Percentiles rank a stretch among this genome's conserved stretches.
Conservation (phyloP, 768 basidiomycete genomes). For the Mycena sanguinolenta region DNA sequence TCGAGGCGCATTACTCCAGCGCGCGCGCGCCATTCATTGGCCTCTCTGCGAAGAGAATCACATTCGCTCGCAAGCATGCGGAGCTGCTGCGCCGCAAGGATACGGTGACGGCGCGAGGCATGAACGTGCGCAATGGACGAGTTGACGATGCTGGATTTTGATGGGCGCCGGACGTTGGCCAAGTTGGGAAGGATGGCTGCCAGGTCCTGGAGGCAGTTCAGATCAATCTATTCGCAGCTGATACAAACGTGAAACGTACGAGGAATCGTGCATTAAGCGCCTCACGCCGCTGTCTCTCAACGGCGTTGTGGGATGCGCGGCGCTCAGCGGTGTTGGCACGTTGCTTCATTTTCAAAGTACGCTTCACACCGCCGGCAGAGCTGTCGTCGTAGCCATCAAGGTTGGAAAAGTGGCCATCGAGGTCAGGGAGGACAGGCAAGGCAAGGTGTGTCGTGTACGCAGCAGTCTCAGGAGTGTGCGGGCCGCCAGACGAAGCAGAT, state of each 20-base stretch:
- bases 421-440: slow-evolving; percentile 35
- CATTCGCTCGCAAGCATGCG: slow-evolving; percentile 71
- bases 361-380: slow-evolving; percentile 36
- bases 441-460: slow-evolving; percentile 32
- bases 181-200: slow-evolving; percentile 80
- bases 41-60: slow-evolving; percentile 76
- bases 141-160: slow-evolving; percentile 85
- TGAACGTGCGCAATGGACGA: slow-evolving; percentile 78
- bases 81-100: slow-evolving; percentile 73
- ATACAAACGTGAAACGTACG: slow-evolving; percentile 31
- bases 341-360: slow-evolving; percentile 38
- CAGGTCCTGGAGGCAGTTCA: slow-evolving; percentile 63
- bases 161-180: slow-evolving; percentile 76
- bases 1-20: slow-evolving; percentile 67
- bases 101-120: slow-evolving; percentile 71
- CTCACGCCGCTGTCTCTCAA: slow-evolving; percentile 81
- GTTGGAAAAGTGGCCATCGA: slow-evolving; percentile 33
- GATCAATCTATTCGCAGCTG: neutral
- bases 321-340: slow-evolving; percentile 85
- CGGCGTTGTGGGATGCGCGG: slow-evolving; percentile 84
- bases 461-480: slow-evolving; percentile 26
- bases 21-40: slow-evolving; percentile 80
- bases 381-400: slow-evolving; percentile 34
- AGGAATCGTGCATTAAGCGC: slow-evolving; percentile 81
- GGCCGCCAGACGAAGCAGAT: slow-evolving; percentile 38